Evolutionary conservation across 148 eudicot genomes (phyloP).

Genomic region (Hydrangea macrophylla): DNA sequence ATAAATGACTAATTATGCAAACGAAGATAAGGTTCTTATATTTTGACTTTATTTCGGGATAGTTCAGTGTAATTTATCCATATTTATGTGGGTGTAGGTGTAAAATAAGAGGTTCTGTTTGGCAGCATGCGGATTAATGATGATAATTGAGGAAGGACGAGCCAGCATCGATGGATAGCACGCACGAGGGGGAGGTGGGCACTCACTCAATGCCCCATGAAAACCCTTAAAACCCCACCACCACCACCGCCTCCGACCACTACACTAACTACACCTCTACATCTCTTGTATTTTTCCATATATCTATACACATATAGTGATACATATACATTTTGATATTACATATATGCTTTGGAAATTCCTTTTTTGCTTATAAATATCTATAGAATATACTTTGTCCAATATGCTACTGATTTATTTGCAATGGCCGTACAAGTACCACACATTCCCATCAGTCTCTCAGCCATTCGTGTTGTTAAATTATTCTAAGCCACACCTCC

Average conservation of each 20-base stretch:
- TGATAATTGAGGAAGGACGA: slow-evolving; percentile 32
- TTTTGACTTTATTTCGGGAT: too few species aligned
- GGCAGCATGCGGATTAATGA: slow-evolving; percentile 63
- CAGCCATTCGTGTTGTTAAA: too few species aligned
- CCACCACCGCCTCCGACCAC: not conserved
- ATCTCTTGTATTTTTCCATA: slow-evolving; percentile 17
- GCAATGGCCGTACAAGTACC: slow-evolving; percentile 24
- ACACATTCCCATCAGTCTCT: slow-evolving; percentile 3
- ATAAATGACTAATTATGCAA: too few species aligned
- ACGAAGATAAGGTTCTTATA: too few species aligned
- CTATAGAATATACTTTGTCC: too few species aligned
- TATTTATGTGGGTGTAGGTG: not conserved
- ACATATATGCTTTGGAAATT: too few species aligned
- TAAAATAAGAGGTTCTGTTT: slow-evolving; percentile 24
- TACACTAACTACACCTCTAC: not conserved
- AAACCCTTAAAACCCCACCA: not conserved
- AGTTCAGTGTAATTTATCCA: slow-evolving; percentile 11
- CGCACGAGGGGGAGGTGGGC: slow-evolving; percentile 55
- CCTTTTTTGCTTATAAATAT: too few species aligned
- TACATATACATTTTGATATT: too few species aligned
- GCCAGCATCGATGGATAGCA: slow-evolving; percentile 37
- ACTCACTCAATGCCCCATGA: slow-evolving; percentile 11
- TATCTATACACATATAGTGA: too few species aligned
- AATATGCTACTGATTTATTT: too few species aligned
- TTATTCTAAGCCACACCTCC: too few species aligned